These are phyloP conservation scores for Blastobotrys malaysiensis DNA, from an alignment of 1,139 yeast species.

Conservation along the genomic window DNA sequence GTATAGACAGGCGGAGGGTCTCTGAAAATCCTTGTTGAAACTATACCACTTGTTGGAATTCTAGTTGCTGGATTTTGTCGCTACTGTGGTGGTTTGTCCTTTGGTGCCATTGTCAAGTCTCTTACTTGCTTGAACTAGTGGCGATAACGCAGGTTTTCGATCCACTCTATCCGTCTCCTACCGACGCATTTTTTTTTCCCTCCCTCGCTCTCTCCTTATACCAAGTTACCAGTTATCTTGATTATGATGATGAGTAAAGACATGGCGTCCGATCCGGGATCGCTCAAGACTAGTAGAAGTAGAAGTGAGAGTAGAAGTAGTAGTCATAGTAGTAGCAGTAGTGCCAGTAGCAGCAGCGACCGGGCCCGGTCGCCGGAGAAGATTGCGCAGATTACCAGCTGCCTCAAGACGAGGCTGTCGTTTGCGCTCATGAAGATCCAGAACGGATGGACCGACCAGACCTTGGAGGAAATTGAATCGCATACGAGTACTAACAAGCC, in stretches of 20 bases:
- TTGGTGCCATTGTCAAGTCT: not conserved
- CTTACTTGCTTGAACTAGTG: not conserved
- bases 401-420: constrained; percentile 41
- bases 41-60: not conserved
- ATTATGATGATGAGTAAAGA: not conserved
- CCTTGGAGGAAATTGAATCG: constrained; percentile 21
- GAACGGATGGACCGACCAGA: constrained; percentile 29
- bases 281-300: not conserved
- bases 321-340: too few relatives aligned
- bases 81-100: not conserved
- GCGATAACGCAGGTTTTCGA: not conserved
- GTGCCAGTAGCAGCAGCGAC: not conserved
- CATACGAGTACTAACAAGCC: not conserved
- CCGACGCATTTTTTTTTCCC: not conserved
- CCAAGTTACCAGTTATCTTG: not conserved
- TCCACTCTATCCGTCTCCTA: not conserved
- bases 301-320: too few relatives aligned
- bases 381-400: constrained; percentile 39
- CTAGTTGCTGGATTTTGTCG: not conserved
- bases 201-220: too few relatives aligned
- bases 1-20: not conserved
- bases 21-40: not conserved
- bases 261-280: not conserved
- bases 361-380: constrained; percentile 15
- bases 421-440: constrained; percentile 45